Conservation (phyloP, 1,284 basidiomycete species). For the Trichosporon asahii region DNA sequence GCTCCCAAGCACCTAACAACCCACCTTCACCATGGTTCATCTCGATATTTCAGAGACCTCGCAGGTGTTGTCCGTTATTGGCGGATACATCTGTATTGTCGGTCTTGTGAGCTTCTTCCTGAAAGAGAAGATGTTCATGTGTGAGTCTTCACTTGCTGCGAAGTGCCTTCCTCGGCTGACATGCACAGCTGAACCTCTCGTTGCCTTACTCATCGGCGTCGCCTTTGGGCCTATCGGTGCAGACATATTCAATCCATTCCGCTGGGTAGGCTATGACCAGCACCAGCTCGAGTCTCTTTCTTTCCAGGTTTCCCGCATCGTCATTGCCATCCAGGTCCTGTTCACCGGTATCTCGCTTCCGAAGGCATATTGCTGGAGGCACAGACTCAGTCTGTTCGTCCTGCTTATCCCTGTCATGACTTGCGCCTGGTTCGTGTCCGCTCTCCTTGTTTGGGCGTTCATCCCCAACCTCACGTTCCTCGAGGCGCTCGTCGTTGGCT, state of each 20-base stretch:
- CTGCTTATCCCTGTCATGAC: slow-evolving; percentile 81
- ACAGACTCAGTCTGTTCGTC: slow-evolving; percentile 80
- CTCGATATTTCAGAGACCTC: slow-evolving; percentile 49
- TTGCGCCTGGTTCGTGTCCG: slow-evolving; percentile 79
- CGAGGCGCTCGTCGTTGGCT: slow-evolving; percentile 78
- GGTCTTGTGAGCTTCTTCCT: slow-evolving; percentile 50
- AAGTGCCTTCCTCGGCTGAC: slow-evolving; percentile 4
- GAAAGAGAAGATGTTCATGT: slow-evolving; percentile 53
- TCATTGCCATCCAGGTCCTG: slow-evolving; percentile 94
- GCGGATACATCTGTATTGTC: slow-evolving; percentile 46
- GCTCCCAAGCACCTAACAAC: not conserved
- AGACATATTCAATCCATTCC: slow-evolving; percentile 32
- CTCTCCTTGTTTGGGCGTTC: slow-evolving; percentile 75
- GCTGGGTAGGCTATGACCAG: slow-evolving; percentile 27
- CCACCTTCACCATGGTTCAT: slow-evolving; percentile 39
- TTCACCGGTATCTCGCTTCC: slow-evolving; percentile 92
- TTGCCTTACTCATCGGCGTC: slow-evolving; percentile 90
- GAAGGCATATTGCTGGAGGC: slow-evolving; percentile 75
- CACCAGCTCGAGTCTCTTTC: slow-evolving; percentile 40
- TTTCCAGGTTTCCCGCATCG: slow-evolving; percentile 82
- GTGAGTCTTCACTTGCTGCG: slow-evolving; percentile 27
- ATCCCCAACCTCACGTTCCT: slow-evolving; percentile 83
- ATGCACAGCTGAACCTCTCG: slow-evolving; percentile 88
- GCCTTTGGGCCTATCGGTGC: slow-evolving; percentile 59
- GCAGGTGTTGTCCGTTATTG: slow-evolving; percentile 43